phyloP scores from a whole-genome alignment of 306 rosid species.

The Ziziphus jujuba region DNA sequence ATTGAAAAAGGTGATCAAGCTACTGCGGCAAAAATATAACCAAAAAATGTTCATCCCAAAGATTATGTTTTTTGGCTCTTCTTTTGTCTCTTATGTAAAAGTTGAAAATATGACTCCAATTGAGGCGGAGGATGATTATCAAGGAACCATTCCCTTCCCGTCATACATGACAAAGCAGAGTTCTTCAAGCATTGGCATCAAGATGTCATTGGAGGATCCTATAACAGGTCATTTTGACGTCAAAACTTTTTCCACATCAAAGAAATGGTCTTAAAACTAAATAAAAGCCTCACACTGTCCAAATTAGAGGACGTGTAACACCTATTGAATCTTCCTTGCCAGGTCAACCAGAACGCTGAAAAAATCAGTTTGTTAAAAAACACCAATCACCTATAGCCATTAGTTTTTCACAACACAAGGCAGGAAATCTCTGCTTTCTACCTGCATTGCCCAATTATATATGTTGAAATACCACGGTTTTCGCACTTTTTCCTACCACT shows the following conservation, averaged over 20 bases:
- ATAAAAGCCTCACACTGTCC: not conserved
- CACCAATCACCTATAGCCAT: too few species aligned
- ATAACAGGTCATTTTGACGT: not conserved
- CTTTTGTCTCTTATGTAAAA: not conserved
- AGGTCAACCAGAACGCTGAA: too few species aligned
- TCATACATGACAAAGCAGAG: not conserved
- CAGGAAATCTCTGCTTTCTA: too few species aligned
- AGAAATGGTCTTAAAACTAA: not conserved
- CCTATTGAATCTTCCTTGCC: too few species aligned
- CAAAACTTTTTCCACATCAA: not conserved
- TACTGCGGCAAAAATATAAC: constrained; percentile 24
- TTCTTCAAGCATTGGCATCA: not conserved
- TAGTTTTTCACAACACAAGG: too few species aligned
- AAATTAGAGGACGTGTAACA: not conserved
- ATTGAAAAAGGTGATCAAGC: constrained; percentile 15
- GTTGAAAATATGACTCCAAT: constrained; percentile 12
- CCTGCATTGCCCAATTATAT: too few species aligned
- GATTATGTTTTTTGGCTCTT: not conserved
- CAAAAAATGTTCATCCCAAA: constrained; percentile 11
- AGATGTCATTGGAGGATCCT: not conserved
- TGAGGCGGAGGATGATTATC: not conserved
- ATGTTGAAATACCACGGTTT: too few species aligned
- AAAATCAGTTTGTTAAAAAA: too few species aligned
- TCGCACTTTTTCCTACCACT: too few species aligned
- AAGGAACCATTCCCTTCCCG: not conserved